Evolutionary conservation across 257 asterid genomes (phyloP).

Genomic region (Solanum arcanum): DNA sequence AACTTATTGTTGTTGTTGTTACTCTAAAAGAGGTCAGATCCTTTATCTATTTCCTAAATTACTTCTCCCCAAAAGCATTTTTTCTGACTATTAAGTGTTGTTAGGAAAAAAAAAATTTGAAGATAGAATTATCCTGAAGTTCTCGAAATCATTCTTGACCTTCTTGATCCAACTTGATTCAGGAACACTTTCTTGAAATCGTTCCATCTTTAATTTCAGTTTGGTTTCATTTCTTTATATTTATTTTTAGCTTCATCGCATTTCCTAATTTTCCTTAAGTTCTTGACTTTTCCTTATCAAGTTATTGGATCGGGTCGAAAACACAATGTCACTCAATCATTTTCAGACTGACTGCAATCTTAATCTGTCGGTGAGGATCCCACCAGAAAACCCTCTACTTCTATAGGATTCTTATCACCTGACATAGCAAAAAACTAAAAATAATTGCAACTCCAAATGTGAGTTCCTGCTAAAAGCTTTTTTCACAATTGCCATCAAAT

Average conservation of each 20-base stretch:
- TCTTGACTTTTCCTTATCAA: neutral
- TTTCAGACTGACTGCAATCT: neutral
- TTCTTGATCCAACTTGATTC: neutral
- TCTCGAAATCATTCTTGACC: neutral
- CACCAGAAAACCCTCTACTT: neutral
- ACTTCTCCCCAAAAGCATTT: neutral
- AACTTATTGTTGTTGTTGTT: neutral
- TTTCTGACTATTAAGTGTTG: neutral
- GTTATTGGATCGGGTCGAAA: neutral
- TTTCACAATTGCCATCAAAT: neutral
- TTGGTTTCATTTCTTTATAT: neutral
- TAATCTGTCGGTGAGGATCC: neutral
- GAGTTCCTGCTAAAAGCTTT: neutral
- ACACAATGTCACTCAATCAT: neutral
- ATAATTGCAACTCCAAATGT: neutral
- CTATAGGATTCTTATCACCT: neutral
- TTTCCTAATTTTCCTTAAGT: neutral
- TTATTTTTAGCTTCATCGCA: neutral
- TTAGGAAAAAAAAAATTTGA: neutral
- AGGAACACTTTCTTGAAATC: neutral
- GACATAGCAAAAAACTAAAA: neutral
- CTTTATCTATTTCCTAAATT: neutral
- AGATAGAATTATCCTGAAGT: neutral
- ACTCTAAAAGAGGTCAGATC: neutral
- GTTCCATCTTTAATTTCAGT: neutral